Base-by-base conservation (phyloP, 31 red algal genomes). In the Odonthalia washingtoniensis region DNA sequence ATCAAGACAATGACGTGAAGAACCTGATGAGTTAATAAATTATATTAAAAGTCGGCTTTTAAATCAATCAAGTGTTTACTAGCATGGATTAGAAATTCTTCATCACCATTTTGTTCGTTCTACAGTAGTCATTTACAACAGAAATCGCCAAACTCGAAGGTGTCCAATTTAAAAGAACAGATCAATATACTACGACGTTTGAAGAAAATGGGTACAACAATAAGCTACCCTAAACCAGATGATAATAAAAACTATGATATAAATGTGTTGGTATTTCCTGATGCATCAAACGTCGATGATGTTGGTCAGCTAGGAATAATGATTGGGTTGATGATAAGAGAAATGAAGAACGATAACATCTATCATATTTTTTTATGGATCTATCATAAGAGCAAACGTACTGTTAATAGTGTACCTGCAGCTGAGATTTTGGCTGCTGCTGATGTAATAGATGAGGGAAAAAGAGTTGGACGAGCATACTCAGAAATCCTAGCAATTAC, bases 371-470 rank as follows among this genome's bases (percentile, higher is more conserved):
- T 74, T 39, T 40, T 24, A 3, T 74, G 70, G 28, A 74, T 24
- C 3, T 74, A 26, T 3, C 70, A 74, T 37, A 4, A 74, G 70
- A 36, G 31, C 1, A 35, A 40, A 3, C 34, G 70, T 4, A 26
- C 70, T 32, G 27, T 74, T n/a, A 74, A 74, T 3, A 40, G 35
- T 36, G 40, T 74, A 40, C 35, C 35, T 26, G 34, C 70, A 34
- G 70, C 70, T 3, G 70, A 74, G 40, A 74, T 40, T 35, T 35
- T 34, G 3, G 70, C 70, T 35, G 70, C 70, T n/a, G 70, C 5
- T 3, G 70, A 74, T 36, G 70, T 35, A 4, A 39, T 39, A 3
- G 27, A 74, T 35, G 70, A 74, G 39, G 70, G 70, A 3, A 74
- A 74, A 40, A 21, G 34, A 3, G 21, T 82, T 27, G 4, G 0